Conservation (phyloP, 805 yeast species). For the Candida insectorum region DNA sequence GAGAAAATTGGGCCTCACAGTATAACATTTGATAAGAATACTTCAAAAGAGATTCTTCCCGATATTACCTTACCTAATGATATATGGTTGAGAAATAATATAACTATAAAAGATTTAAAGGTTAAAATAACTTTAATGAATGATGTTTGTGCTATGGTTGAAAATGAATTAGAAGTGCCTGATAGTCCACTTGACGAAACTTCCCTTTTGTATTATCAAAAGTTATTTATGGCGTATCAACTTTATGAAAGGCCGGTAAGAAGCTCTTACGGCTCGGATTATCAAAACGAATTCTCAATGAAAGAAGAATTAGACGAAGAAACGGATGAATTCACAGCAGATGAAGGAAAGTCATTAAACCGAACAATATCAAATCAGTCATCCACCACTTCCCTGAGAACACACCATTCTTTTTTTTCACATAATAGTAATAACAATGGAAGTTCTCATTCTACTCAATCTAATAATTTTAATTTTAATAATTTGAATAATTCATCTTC, state of each 20-base stretch:
- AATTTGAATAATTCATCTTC: constrained; percentile 1
- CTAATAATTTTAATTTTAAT: not conserved
- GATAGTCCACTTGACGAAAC: constrained; percentile 21
- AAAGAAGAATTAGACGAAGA: constrained; percentile 20
- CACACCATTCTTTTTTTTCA: constrained; percentile 10
- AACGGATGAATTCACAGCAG: constrained; percentile 6
- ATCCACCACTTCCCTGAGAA: constrained; percentile 11
- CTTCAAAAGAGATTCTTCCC: constrained; percentile 25
- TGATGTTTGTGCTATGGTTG: constrained; percentile 32
- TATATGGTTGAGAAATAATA: constrained; percentile 33
- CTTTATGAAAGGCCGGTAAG: constrained; percentile 22
- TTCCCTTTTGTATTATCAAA: constrained; percentile 26
- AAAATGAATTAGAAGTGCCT: constrained; percentile 13
- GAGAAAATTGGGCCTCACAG: not conserved
- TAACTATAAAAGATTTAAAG: constrained; percentile 26
- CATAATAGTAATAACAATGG: constrained; percentile 5
- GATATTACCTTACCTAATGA: constrained; percentile 33
- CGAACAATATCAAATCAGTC: constrained; percentile 13
- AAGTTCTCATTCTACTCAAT: not conserved
- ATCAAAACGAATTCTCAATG: not conserved
- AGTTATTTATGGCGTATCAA: constrained; percentile 29
- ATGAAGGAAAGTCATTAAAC: constrained; percentile 10
- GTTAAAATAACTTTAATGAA: constrained; percentile 28
- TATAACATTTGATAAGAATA: not conserved
- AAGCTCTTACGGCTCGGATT: not conserved